A percentile compares a stretch with the other conserved stretches of the same genome.
phyloP scores from a whole-genome alignment of 495 filamentous ascomycete species.

The Echria macrotheca region DNA sequence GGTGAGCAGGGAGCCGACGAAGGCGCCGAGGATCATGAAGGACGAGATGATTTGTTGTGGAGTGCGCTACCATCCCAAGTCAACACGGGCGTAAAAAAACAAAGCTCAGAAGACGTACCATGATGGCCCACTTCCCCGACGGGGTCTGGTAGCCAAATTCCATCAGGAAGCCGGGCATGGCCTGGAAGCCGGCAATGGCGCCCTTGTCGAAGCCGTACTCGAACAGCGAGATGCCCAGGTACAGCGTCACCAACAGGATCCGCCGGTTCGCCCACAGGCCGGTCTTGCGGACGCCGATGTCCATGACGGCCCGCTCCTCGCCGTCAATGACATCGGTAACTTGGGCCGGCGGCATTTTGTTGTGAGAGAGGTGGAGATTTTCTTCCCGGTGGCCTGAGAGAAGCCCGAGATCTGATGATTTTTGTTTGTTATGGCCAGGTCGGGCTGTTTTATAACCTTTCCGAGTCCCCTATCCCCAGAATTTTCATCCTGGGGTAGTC shows the following conservation, averaged over 20 bases:
- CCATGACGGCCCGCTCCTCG: neutral
- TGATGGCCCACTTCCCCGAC: neutral
- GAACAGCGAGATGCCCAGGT: conserved; percentile 4
- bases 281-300: neutral
- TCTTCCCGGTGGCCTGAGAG: neutral
- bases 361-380: neutral
- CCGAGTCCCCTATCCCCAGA: neutral
- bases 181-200: conserved; percentile 9
- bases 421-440: neutral
- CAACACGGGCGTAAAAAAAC: no score
- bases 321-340: neutral
- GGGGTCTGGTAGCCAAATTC: conserved; percentile 9
- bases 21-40: conserved; percentile 10
- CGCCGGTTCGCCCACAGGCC: neutral
- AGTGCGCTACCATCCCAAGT: neutral
- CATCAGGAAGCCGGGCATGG: conserved; percentile 12
- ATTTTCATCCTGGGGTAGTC: neutral
- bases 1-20: conserved; percentile 2
- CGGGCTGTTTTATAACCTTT: neutral
- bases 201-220: conserved; percentile 13
- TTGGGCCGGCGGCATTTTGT: neutral
- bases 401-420: neutral
- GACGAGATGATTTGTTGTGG: conserved; percentile 10
- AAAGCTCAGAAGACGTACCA: neutral
- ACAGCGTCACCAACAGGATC: conserved; percentile 7